Conservation (phyloP, 2,329 filamentous ascomycete species). For the Didymella segeticola region DNA sequence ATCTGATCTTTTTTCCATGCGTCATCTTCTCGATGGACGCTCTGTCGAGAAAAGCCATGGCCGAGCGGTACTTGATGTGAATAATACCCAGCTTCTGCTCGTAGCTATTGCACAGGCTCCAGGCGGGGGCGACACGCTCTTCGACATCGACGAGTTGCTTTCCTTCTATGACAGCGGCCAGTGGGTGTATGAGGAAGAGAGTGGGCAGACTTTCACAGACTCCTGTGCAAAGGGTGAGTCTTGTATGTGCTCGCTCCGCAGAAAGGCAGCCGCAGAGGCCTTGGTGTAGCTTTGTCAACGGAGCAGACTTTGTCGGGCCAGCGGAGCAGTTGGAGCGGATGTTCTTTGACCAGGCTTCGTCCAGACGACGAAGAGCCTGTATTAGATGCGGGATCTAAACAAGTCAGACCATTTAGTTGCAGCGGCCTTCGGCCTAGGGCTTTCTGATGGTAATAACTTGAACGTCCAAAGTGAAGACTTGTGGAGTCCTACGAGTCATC, state of each 20-base stretch:
- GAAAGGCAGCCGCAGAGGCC: neutral
- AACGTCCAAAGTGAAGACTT: no score
- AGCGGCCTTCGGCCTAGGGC: no score
- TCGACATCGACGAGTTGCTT: neutral
- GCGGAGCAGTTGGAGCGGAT: no score
- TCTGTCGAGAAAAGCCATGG: neutral
- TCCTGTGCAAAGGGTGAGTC: neutral
- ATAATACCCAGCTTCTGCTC: conserved; percentile 5
- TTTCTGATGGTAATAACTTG: no score
- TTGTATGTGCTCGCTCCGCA: neutral
- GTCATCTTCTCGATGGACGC: conserved; percentile 1
- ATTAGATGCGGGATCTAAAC: no score
- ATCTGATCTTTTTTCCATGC: no score
- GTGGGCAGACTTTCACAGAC: neutral
- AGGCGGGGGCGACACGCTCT: conserved; percentile 1
- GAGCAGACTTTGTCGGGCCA: neutral
- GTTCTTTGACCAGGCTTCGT: no score
- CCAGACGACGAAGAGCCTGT: no score
- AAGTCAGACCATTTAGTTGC: no score
- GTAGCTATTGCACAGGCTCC: conserved; percentile 5
- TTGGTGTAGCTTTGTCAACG: neutral
- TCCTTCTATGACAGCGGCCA: neutral
- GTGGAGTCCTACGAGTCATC: no score
- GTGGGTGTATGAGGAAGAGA: neutral
- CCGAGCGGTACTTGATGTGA: conserved; percentile 7